Percentiles rank a stretch among this genome's conserved stretches.
These are phyloP conservation scores for Pseudovirgaria hyperparasitica DNA, from an alignment of 2,329 filamentous ascomycete species.

Conservation along the genomic window DNA sequence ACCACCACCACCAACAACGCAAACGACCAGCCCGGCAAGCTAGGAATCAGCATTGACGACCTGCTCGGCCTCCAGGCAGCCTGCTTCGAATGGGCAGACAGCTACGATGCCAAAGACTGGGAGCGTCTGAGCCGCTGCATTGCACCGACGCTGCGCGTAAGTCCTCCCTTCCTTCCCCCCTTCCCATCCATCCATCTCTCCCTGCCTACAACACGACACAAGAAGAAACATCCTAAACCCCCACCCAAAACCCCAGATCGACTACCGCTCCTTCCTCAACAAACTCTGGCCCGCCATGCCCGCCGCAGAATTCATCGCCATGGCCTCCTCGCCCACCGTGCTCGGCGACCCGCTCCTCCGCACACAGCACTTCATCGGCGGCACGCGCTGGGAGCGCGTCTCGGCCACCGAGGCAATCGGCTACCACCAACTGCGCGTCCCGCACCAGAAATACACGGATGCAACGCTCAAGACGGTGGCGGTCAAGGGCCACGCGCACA, in stretches of 20 bases:
- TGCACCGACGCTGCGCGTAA: conserved; percentile 43
- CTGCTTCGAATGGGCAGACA: conserved; percentile 51
- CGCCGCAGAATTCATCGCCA: conserved; percentile 38
- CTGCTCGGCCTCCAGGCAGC: conserved; percentile 37
- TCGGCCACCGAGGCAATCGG: conserved; percentile 36
- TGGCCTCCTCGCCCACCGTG: conserved; percentile 39
- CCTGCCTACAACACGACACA: background rate
- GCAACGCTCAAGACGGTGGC: conserved; percentile 31
- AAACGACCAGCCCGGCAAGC: too few species aligned
- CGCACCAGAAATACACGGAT: conserved; percentile 44
- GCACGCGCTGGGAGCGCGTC: conserved; percentile 38
- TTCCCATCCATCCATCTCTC: background rate
- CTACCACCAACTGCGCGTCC: conserved; percentile 45
- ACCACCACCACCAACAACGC: too few species aligned
- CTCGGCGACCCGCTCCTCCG: conserved; percentile 42
- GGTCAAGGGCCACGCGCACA: conserved; percentile 45
- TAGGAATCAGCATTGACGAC: conserved; percentile 31
- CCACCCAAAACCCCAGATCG: conserved; percentile 37
- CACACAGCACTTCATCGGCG: conserved; percentile 46
- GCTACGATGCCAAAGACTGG: conserved; percentile 57
- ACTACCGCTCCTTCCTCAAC: conserved; percentile 50
- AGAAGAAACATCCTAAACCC: conserved; percentile 9
- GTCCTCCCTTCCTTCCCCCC: conserved; percentile 6
- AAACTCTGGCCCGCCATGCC: conserved; percentile 45
- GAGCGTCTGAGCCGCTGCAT: conserved; percentile 46